Evolutionary conservation across 305 asterid species (phyloP), one percentile per base, ranked within the genome.

Genomic region (Solanum hybrid): DNA sequence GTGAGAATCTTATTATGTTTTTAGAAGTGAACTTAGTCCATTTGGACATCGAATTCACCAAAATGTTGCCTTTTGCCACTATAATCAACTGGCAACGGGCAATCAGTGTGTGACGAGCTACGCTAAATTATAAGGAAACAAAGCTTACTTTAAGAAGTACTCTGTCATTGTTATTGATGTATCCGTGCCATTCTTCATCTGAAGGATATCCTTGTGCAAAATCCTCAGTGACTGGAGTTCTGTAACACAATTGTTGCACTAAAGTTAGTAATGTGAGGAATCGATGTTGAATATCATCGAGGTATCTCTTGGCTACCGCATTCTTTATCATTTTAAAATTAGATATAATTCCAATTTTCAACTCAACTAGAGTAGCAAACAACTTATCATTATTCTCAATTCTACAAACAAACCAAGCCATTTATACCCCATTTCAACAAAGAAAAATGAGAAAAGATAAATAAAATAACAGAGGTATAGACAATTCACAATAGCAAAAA

Each of bases 181-280:
- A 97, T 85, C 98, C 99, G 79, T 95, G 95, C 98, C 99, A 95
- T 89, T 92, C 94, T 86, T 95, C 97, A 90, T 95, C 95, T 3
- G 98, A 95, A 11, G 98, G 98, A 92, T 95, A 96, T 27, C 94
- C 96, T 91, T 92, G 93, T 10, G 93, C 95, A 89, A 93, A 95
- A 79, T 92, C 93, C 13, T 93, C 92, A 88, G 91, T 89, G 37
- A 91, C 92, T 0, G 96, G 98, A 85, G 97, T 96, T 95, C 99
- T 96, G 94, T n/a, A 86, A 93, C 88, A 91, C 40, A 89, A 91
- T 80, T 40, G 76, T 35, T 89, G 88, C 38, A 79, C 81, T 14
- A 87, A 78, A 85, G 71, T 88, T 46, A 77, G 26, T 46, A 29
- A 84, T 42, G 22, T 84, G 56, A 42, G 56, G 6, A 42, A 42